These are phyloP conservation scores for Arachnomyces sp. DNA, from an alignment of 2,329 filamentous ascomycete species.

Conservation along the genomic window DNA sequence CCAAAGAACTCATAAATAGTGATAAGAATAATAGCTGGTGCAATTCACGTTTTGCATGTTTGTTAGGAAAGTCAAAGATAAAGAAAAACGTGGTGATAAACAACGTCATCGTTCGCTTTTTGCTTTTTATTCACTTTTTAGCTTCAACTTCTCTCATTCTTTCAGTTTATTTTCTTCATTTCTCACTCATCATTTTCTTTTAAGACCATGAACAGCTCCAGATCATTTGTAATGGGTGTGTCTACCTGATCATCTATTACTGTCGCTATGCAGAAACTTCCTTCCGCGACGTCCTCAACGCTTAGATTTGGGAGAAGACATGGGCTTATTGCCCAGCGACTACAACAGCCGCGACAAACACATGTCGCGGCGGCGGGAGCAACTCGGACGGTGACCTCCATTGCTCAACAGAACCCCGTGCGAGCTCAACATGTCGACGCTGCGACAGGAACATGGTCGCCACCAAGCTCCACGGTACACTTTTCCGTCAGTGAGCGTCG, in stretches of 20 bases:
- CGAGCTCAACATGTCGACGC: background rate
- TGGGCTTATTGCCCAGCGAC: too few relatives aligned
- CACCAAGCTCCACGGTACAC: slow-evolving; percentile 13
- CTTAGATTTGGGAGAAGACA: too few relatives aligned
- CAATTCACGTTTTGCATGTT: too few relatives aligned
- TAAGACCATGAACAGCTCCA: too few relatives aligned
- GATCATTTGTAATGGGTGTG: background rate
- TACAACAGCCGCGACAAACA: background rate
- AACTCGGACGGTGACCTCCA: too few relatives aligned
- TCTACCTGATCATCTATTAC: slow-evolving; percentile 7
- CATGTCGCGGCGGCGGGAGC: too few relatives aligned
- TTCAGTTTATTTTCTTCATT: slow-evolving; percentile 6
- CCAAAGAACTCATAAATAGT: too few relatives aligned
- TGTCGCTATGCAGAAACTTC: slow-evolving; percentile 23
- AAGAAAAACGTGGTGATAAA: too few relatives aligned
- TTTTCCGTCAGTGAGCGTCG: slow-evolving; percentile 20
- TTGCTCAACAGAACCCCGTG: too few relatives aligned
- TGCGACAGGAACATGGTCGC: slow-evolving; percentile 1
- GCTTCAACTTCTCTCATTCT: slow-evolving; percentile 8
- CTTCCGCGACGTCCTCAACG: background rate
- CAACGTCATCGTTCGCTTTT: background rate
- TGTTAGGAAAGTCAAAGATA: too few relatives aligned
- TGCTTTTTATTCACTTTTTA: background rate
- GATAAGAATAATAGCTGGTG: too few relatives aligned
- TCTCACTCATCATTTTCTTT: too few relatives aligned